Conservation (phyloP, 495 filamentous ascomycete species). For the Aspergillus nanangensis region DNA sequence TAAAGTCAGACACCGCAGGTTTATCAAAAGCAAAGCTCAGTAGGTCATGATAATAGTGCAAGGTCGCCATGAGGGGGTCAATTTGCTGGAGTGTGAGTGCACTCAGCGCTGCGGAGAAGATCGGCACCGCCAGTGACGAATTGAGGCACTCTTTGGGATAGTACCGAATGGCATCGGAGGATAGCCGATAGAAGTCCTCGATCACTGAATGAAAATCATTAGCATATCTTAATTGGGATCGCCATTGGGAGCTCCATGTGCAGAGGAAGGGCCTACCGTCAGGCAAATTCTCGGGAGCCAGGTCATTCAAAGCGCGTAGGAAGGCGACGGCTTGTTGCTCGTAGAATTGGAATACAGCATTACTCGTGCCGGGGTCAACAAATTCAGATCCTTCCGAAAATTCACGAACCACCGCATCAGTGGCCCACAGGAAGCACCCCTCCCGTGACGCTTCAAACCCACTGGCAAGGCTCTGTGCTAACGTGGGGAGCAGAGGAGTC, state of each 20-base stretch:
- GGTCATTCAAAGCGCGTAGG: conserved; percentile 80
- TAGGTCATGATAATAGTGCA: conserved; percentile 92
- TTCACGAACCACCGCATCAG: conserved; percentile 88
- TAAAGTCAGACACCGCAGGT: conserved; percentile 67
- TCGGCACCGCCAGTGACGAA: conserved; percentile 70
- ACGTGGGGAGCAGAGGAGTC: conserved; percentile 72
- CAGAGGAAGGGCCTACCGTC: conserved; percentile 54
- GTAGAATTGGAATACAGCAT: conserved; percentile 88
- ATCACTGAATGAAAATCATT: conserved; percentile 55
- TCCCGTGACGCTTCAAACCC: conserved; percentile 84
- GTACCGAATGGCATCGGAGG: conserved; percentile 85
- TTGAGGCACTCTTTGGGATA: conserved; percentile 78
- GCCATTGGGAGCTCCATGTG: neutral
- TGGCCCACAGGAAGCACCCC: conserved; percentile 97
- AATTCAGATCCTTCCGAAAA: conserved; percentile 85
- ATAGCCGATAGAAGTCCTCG: conserved; percentile 95
- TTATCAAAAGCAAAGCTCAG: conserved; percentile 80
- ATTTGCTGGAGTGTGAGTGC: conserved; percentile 84
- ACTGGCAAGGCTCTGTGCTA: conserved; percentile 80
- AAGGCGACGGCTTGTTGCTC: conserved; percentile 87
- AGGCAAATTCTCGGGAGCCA: conserved; percentile 81
- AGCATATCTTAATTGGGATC: neutral
- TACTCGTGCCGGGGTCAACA: conserved; percentile 78
- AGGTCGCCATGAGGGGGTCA: conserved; percentile 81
- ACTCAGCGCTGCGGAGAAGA: conserved; percentile 81